Base-by-base conservation (phyloP, 2,329 filamentous ascomycete genomes). In the Ophiocordyceps camponoti-leonardi region DNA sequence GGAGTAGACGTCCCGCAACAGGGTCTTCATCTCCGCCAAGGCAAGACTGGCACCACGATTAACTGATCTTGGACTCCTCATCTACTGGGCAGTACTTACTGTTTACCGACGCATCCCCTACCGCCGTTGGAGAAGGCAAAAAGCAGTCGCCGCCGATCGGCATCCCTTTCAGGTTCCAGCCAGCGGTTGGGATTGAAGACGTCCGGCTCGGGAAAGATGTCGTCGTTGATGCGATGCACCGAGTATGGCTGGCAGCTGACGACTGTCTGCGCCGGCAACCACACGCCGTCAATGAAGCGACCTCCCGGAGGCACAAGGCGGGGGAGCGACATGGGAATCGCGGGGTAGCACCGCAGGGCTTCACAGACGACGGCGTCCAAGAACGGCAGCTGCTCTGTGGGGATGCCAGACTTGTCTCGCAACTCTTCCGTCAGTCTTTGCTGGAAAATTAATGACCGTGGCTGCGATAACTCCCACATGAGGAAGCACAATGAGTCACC, bases 151-250 rank as follows among this genome's bases (percentile, higher is more conserved):
- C 74, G 74, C 47, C 76, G 68, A 53, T 90, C 83, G 48, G 81
- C 72, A 53, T 90, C 85, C 2, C 84, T 86, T 42, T 80, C 72
- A 10, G 73, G 69, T 16, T 72, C 77, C 51, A 94, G 74, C 88
- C 88, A 95, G 52, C 90, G 73, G 47, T 90, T 83, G 0, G 88
- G 88, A 44, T 80, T 70, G 56, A 88, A 95, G 6, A 61, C 63
- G 49, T 94, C 83, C 0, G 87, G 83, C 41, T 87, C 73, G 1
- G 81, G 78, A 58, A 93, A 96, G 1, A 86, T 81, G 46, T 79
- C 70, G 12, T 63, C 58, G 50, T 81, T 72, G 46, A 77, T 64
- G 19, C 71, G 69, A 50, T 81, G 74, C 31, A 78, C 65, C 12
- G 75, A 79, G 54, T 71, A 75, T 1, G 77, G 71, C 58, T 81